Conservation (phyloP, 1,284 basidiomycete species). For the Erythrobasidium hasegawianum region DNA sequence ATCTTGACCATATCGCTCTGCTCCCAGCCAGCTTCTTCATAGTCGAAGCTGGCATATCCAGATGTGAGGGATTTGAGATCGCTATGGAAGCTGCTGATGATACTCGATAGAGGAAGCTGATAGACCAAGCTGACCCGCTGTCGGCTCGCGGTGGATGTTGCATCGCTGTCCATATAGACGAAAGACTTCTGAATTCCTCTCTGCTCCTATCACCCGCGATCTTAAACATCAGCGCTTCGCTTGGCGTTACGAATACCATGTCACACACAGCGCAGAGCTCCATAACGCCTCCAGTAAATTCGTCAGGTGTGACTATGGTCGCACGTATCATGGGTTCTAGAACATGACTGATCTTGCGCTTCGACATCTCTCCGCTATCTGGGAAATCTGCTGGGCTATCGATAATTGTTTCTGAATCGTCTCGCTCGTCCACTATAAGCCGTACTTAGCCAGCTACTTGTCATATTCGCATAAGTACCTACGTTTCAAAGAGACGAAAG, state of each 20-base stretch:
- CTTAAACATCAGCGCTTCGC: not conserved
- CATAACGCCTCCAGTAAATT: conserved; percentile 62
- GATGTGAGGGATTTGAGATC: conserved; percentile 62
- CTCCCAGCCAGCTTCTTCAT: conserved; percentile 84
- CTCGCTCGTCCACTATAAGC: conserved; percentile 74
- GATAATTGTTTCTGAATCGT: conserved; percentile 62
- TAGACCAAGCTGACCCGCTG: conserved; percentile 71
- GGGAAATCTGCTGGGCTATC: conserved; percentile 93
- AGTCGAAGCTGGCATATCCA: conserved; percentile 52
- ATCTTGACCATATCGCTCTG: conserved; percentile 78
- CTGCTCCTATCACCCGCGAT: conserved; percentile 39
- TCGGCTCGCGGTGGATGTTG: conserved; percentile 39
- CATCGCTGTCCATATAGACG: conserved; percentile 40
- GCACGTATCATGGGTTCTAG: conserved; percentile 68
- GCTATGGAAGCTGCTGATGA: conserved; percentile 90
- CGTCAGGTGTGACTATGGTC: conserved; percentile 40
- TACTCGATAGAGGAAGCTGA: conserved; percentile 64
- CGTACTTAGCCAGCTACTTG: conserved; percentile 18
- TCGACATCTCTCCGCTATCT: conserved; percentile 61
- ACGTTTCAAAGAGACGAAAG: conserved; percentile 89
- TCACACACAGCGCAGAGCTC: conserved; percentile 63
- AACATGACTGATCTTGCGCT: conserved; percentile 64
- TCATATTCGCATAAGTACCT: conserved; percentile 40
- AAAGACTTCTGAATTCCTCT: conserved; percentile 44
- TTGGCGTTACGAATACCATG: not conserved